phyloP scores from a whole-genome alignment of 306 rosid genomes.

The Parietaria judaica region DNA sequence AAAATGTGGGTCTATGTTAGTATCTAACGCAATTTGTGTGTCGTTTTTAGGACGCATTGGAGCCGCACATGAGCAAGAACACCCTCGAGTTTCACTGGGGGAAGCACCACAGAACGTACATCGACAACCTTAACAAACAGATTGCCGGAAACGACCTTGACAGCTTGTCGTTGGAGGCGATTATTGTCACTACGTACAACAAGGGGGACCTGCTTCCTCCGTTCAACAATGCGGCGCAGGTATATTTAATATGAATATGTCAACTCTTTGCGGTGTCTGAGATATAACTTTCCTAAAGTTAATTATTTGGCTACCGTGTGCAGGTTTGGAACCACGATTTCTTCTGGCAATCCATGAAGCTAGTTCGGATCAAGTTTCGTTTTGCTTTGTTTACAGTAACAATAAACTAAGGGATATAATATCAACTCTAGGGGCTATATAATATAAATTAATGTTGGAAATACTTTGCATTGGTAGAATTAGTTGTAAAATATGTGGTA shows the following conservation, averaged over 20 bases:
- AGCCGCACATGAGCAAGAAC: slow-evolving; percentile 75
- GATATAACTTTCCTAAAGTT: background rate
- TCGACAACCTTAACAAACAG: slow-evolving; percentile 73
- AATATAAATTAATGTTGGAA: background rate
- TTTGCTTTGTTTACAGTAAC: slow-evolving; percentile 2
- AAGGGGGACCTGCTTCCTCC: slow-evolving; percentile 74
- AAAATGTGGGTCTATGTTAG: too few species aligned
- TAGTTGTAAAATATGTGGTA: slow-evolving; percentile 3
- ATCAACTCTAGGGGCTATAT: background rate
- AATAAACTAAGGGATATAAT: background rate
- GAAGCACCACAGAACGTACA: slow-evolving; percentile 82
- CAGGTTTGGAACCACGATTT: slow-evolving; percentile 63
- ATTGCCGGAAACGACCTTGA: slow-evolving; percentile 75
- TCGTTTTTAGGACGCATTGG: slow-evolving; percentile 61
- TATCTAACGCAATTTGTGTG: too few species aligned
- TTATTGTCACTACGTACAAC: slow-evolving; percentile 45
- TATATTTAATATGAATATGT: background rate
- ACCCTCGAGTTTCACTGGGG: slow-evolving; percentile 92
- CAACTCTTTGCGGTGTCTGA: slow-evolving; percentile 13
- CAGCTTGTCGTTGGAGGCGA: slow-evolving; percentile 47
- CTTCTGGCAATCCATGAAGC: slow-evolving; percentile 72
- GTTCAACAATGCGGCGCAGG: slow-evolving; percentile 92
- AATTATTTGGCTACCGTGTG: slow-evolving; percentile 1
- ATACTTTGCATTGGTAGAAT: background rate
- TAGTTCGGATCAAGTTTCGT: slow-evolving; percentile 24